phyloP scores from a whole-genome alignment of 2,329 filamentous ascomycete species.

The Fusarium nodosum region DNA sequence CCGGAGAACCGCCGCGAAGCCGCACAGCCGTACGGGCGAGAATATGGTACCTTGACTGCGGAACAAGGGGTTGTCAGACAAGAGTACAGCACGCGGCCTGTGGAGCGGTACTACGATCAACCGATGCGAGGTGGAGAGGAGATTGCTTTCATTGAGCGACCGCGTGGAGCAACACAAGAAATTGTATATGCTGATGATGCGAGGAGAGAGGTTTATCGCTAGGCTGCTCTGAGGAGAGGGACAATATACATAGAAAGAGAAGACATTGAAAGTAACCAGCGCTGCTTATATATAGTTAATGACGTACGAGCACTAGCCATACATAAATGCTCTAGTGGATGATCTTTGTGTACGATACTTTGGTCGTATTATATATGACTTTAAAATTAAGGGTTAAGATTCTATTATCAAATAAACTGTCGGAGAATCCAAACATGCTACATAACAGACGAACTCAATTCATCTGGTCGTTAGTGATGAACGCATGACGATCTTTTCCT shows the following conservation, averaged over 20 bases:
- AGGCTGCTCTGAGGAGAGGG: conserved; percentile 3
- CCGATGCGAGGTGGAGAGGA: conserved; percentile 54
- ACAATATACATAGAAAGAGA: background rate
- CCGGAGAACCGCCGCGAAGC: conserved; percentile 50
- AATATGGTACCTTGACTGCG: conserved; percentile 48
- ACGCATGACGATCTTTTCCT: background rate
- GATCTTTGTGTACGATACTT: background rate
- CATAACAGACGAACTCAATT: background rate
- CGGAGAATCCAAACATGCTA: background rate
- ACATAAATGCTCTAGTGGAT: background rate
- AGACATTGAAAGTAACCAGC: background rate
- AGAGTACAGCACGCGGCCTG: conserved; percentile 59
- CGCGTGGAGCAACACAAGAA: conserved; percentile 58
- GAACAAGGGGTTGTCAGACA: conserved; percentile 47
- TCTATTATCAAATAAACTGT: background rate
- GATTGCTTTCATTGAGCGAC: conserved; percentile 61
- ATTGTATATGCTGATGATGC: conserved; percentile 62
- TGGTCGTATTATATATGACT: background rate
- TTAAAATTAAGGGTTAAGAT: background rate
- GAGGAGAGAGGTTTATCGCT: conserved; percentile 56
- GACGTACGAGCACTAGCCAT: background rate
- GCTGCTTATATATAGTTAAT: conserved; percentile 13
- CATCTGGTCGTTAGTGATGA: background rate
- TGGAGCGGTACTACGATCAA: conserved; percentile 61
- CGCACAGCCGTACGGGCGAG: conserved; percentile 53